Evolutionary conservation across 768 basidiomycete species (phyloP), one percentile per base, ranked within the genome.

Genomic region (Dictyophora rubrovolvata): DNA sequence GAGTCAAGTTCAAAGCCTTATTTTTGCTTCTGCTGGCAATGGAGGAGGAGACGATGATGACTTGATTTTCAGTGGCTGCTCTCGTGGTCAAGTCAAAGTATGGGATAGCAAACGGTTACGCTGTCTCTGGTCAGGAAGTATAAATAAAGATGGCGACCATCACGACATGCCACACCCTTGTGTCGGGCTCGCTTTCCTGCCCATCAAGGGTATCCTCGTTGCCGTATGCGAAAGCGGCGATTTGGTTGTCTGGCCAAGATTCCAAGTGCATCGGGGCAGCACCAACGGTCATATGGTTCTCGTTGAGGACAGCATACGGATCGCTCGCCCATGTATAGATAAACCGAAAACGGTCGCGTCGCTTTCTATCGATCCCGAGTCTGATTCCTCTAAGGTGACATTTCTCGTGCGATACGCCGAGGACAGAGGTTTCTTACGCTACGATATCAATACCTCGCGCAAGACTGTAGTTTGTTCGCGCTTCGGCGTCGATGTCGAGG

Each of bases 71-170:
- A 59, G 49, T 59, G 57, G 57, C 16, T 59, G 57, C 20, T 17
- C 57, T 20, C 57, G 37, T 20, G 87, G 87, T 0, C 70, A 72
- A 21, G 76, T 88, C 63, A 92, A 90, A 67, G 62, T 93, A 2
- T 92, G 90, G 90, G 63, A 64, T 42, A 55, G 77, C 16, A 79
- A 76, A 63, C 71, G 70, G 3, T 68, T 81, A 14, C 64, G 61
- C n/a, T 84, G 83, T 60, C 54, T 85, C 20, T 91, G 87, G 88
- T 78, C 81, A 1, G 87, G 83, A 18, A 70, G 75, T 17, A 66
- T 64, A 21, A 72, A 73, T 17, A 59, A 37, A 28, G 58, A 61
- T 1, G 34, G 67, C 68, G 11, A 67, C 75, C 14, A 63, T 28
- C 28, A 7, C 28, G 28, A 28, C 28, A 7, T 77, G 1, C 70